Evolutionary conservation across 768 basidiomycete genomes (phyloP), one percentile per base, ranked within the genome.

Genomic region (Serpula lacrymans): DNA sequence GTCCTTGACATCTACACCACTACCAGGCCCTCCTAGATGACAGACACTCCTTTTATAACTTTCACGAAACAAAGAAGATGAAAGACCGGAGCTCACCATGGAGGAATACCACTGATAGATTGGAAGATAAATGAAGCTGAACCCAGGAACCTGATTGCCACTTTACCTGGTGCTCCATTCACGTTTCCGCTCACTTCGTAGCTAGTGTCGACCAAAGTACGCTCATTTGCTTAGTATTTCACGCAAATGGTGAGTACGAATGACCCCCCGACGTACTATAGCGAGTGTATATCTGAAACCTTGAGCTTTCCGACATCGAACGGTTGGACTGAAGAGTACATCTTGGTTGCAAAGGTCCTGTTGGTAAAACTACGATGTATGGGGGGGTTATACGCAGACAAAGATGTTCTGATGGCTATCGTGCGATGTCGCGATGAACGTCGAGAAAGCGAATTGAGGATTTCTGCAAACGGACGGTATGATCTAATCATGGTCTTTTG

Each of bases 171-270:
- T 40, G 66, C 71, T 16, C 88, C 90, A 29, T 80, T 69, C 49
- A 78, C 78, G 53, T 86, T 91, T 28, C 90, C 90, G 49, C 79
- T 79, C 37, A 91, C 52, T 61, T 91, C 88, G 54, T 87, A 92
- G 66, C 90, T 92, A 49, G 13, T 21, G 22, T 45, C 16, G n/a
- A 27, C 21, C 13, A 3, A 11, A 37, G 13, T 6, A 7, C 37
- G 17, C 35, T 22, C 22, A 32, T 37, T 16, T 21, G 9, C 9
- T 13, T 34, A 32, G 29, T 10, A 41, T 48, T 40, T 37, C 11
- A 32, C n/a, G n/a, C 8, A 5, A 17, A 16, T 42, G 6, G 29
- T 18, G 13, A 22, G 35, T 11, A 29, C 23, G 40, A 36, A 2
- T 22, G 18, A 38, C 45, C 62, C 48, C 39, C 20, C 25, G 24